These are phyloP conservation scores for Didymella arachidicola DNA, from an alignment of 2,329 filamentous ascomycete genomes.

Conservation along the genomic window DNA sequence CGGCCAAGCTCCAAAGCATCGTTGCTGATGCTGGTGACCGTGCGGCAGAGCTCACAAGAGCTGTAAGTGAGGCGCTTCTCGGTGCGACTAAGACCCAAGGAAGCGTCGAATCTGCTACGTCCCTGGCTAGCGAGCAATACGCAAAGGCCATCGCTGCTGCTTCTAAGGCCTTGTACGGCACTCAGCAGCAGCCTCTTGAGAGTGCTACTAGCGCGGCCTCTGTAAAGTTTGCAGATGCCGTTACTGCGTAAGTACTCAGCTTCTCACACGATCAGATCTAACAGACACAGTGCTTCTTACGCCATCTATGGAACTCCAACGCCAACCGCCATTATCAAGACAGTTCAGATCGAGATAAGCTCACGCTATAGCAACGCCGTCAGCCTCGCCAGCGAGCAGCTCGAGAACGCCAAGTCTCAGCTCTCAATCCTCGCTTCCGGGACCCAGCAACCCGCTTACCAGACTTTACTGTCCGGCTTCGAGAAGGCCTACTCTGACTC, in stretches of 20 bases:
- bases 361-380: slow-evolving; percentile 71
- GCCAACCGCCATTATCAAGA: slow-evolving; percentile 55
- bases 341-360: slow-evolving; percentile 56
- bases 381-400: slow-evolving; percentile 71
- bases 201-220: slow-evolving; percentile 61
- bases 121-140: slow-evolving; percentile 65
- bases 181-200: slow-evolving; percentile 51
- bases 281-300: slow-evolving; percentile 58
- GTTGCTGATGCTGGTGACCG: slow-evolving; percentile 61
- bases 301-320: slow-evolving; percentile 63
- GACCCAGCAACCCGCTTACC: slow-evolving; percentile 72
- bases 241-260: slow-evolving; percentile 60
- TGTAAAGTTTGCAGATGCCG: slow-evolving; percentile 64
- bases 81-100: slow-evolving; percentile 57
- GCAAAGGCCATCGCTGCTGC: slow-evolving; percentile 64
- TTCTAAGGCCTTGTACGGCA: slow-evolving; percentile 64
- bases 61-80: slow-evolving; percentile 64
- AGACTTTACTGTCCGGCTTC: slow-evolving; percentile 73
- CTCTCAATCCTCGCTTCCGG: slow-evolving; percentile 73
- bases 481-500: slow-evolving; percentile 73
- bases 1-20: slow-evolving; percentile 60
- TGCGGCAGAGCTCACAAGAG: slow-evolving; percentile 62
- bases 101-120: slow-evolving; percentile 59
- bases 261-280: slow-evolving; percentile 14
- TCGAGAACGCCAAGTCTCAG: slow-evolving; percentile 69